Conservation (phyloP, 352 stramenopile genomes). For the Globisporangium solare region DNA sequence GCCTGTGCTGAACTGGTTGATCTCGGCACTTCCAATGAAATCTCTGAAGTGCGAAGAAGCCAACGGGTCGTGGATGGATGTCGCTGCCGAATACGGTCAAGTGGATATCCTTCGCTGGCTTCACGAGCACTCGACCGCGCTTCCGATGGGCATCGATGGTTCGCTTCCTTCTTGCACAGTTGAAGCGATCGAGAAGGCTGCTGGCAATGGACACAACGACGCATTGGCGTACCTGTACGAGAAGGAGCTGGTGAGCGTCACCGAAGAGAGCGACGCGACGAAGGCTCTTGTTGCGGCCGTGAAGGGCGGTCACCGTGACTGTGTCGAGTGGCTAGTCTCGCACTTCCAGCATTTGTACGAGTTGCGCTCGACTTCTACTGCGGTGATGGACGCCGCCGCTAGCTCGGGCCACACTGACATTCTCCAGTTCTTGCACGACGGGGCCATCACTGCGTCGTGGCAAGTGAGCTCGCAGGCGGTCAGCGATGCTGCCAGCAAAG, state of each 20-base stretch:
- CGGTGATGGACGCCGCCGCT: constrained; percentile 51
- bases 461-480: constrained; percentile 50
- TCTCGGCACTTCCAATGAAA: constrained; percentile 50
- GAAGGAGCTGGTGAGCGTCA: constrained; percentile 47
- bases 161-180: constrained; percentile 40
- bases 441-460: constrained; percentile 35
- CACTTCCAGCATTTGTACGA: constrained; percentile 41
- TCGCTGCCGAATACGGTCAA: constrained; percentile 63
- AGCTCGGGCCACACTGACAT: constrained; percentile 49
- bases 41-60: constrained; percentile 62
- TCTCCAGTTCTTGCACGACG: constrained; percentile 40
- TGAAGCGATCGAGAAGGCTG: constrained; percentile 59
- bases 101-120: constrained; percentile 65
- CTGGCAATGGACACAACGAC: constrained; percentile 54
- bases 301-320: constrained; percentile 41
- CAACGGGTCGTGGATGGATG: constrained; percentile 66
- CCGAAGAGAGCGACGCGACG: constrained; percentile 38
- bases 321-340: constrained; percentile 52
- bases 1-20: constrained; percentile 55
- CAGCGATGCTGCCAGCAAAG: constrained; percentile 48
- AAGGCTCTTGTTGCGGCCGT: constrained; percentile 53
- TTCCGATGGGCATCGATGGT: constrained; percentile 56
- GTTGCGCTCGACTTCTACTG: constrained; percentile 23
- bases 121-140: constrained; percentile 44
- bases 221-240: constrained; percentile 53